A percentile compares a stretch with the other conserved stretches of the same genome.
These are phyloP conservation scores for Venturia oleaginea DNA, from an alignment of 2,329 filamentous ascomycete species.

Conservation along the genomic window DNA sequence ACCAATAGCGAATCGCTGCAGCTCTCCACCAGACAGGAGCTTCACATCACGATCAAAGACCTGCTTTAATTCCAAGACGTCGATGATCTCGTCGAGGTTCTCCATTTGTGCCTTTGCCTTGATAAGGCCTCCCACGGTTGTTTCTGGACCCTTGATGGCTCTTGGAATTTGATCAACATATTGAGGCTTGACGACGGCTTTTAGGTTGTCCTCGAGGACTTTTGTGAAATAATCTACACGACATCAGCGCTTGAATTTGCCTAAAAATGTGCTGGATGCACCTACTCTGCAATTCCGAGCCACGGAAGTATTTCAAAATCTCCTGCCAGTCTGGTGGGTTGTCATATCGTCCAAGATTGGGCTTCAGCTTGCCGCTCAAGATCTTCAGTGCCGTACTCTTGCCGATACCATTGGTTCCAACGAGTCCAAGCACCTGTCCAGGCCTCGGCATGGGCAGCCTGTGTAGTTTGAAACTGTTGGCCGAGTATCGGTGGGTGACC, in stretches of 20 bases:
- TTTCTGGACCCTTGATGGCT: conserved; percentile 74
- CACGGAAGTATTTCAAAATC: conserved; percentile 95
- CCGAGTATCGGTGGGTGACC: conserved; percentile 96
- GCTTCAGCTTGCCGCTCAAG: conserved; percentile 95
- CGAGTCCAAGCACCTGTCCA: conserved; percentile 88
- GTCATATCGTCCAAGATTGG: conserved; percentile 88
- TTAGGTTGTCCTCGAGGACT: conserved; percentile 90
- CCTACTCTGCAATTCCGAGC: conserved; percentile 92
- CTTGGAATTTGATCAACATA: conserved; percentile 98
- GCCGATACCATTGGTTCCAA: conserved; percentile 99
- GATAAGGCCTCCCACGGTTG: conserved; percentile 71
- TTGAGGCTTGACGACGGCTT: conserved; percentile 97
- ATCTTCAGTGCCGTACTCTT: conserved; percentile 99
- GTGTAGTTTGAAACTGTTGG: conserved; percentile 99
- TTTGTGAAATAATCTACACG: conserved; percentile 91
- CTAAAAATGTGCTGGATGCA: conserved; percentile 13
- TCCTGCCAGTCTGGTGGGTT: conserved; percentile 99
- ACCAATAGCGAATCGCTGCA: conserved; percentile 95
- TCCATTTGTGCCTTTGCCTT: conserved; percentile 65
- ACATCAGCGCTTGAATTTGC: neutral
- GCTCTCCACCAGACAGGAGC: conserved; percentile 88
- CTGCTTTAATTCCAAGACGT: conserved; percentile 70
- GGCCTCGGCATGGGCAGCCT: conserved; percentile 91
- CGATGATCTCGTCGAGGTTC: conserved; percentile 72
- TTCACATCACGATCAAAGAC: conserved; percentile 88